phyloP scores from a whole-genome alignment of 1,284 basidiomycete species.

The Exsudoporus floridanus region DNA sequence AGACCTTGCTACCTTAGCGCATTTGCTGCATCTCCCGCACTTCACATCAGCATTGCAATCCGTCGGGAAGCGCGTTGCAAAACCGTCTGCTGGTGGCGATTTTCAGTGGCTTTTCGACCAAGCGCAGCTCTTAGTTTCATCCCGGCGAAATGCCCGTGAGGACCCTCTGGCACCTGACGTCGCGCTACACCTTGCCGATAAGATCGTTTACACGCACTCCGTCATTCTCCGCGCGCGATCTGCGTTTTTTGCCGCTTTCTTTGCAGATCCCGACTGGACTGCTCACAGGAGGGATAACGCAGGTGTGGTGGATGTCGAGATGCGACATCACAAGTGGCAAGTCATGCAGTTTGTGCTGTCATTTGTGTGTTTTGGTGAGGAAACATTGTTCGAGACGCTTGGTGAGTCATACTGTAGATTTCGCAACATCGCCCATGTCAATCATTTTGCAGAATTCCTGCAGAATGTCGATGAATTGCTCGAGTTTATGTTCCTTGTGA shows the following conservation, averaged over 20 bases:
- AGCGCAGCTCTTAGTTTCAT: slow-evolving; percentile 25
- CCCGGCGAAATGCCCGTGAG: slow-evolving; percentile 7
- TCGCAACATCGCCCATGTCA: not conserved
- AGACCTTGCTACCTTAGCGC: slow-evolving; percentile 59
- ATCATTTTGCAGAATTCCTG: slow-evolving; percentile 51
- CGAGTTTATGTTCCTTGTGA: slow-evolving; percentile 86
- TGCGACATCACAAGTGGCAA: slow-evolving; percentile 76
- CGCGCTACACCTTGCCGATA: slow-evolving; percentile 73
- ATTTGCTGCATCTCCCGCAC: slow-evolving; percentile 52
- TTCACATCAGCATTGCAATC: slow-evolving; percentile 56
- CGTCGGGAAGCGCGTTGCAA: slow-evolving; percentile 49
- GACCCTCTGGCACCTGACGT: slow-evolving; percentile 61
- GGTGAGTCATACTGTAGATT: slow-evolving; percentile 44
- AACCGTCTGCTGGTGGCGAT: slow-evolving; percentile 48
- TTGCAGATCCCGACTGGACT: slow-evolving; percentile 85
- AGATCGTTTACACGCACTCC: slow-evolving; percentile 71
- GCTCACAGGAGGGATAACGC: slow-evolving; percentile 54
- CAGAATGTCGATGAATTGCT: slow-evolving; percentile 74
- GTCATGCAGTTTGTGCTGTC: slow-evolving; percentile 76
- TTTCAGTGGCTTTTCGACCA: slow-evolving; percentile 48
- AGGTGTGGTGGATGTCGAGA: slow-evolving; percentile 61
- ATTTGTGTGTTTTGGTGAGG: slow-evolving; percentile 82
- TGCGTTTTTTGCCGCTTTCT: slow-evolving; percentile 85
- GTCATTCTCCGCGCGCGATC: slow-evolving; percentile 79
- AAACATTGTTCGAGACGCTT: slow-evolving; percentile 72